A percentile compares a stretch with the other conserved stretches of the same genome.
These are phyloP conservation scores for Fusarium sambucinum DNA, from an alignment of 2,329 filamentous ascomycete species.

Conservation along the genomic window DNA sequence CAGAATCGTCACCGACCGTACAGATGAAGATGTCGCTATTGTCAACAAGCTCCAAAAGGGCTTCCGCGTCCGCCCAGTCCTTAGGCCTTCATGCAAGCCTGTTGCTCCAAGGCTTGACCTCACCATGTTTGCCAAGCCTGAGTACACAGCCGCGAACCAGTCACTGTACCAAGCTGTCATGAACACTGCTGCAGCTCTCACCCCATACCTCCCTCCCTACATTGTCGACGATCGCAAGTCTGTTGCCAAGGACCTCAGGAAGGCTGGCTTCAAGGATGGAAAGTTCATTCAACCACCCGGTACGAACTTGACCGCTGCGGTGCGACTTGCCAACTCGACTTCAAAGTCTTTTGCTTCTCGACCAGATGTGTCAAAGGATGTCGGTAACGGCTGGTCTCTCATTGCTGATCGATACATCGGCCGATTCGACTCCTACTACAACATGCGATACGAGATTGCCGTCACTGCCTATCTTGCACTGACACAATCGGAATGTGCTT, in stretches of 20 bases:
- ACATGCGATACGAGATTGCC: not conserved
- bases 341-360: not conserved
- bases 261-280: not conserved
- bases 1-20: not conserved
- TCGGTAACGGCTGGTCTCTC: not conserved
- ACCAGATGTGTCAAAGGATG: not conserved
- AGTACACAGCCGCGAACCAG: not conserved
- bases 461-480: not conserved
- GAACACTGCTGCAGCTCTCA: not conserved
- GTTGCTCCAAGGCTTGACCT: not conserved
- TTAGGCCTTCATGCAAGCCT: not conserved
- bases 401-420: not conserved
- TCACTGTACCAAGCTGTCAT: not conserved
- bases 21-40: not conserved
- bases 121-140: not conserved
- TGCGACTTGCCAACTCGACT: not conserved
- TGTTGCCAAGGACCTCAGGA: not conserved
- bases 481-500: not conserved
- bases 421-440: not conserved
- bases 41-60: not conserved
- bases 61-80: not conserved
- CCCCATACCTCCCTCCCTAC: not conserved
- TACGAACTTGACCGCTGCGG: not conserved
- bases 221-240: not conserved
- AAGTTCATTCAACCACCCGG: not conserved